Evolutionary conservation across 2,329 filamentous ascomycete genomes (phyloP).

Genomic region (Trematosphaeria pertusa): DNA sequence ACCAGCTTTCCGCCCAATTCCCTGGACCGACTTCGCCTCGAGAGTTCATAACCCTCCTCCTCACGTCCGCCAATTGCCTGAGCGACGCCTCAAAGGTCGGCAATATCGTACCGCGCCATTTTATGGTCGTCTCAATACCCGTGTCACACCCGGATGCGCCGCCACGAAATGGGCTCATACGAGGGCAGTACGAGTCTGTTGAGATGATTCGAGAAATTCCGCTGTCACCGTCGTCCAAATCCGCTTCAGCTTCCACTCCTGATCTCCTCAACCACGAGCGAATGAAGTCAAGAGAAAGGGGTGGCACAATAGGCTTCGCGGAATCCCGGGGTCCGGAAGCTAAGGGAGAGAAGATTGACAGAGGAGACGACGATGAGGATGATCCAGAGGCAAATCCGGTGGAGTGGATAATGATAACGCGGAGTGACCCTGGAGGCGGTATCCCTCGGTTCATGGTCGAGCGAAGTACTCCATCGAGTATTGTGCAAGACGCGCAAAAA

Average conservation of each 20-base stretch:
- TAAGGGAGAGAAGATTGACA: slow-evolving; percentile 45
- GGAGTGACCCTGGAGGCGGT: slow-evolving; percentile 86
- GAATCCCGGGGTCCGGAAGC: slow-evolving; percentile 47
- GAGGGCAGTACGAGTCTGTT: slow-evolving; percentile 88
- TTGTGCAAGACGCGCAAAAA: slow-evolving; percentile 78
- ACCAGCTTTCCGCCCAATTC: slow-evolving; percentile 86
- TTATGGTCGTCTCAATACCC: slow-evolving; percentile 87
- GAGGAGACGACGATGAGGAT: slow-evolving; percentile 31
- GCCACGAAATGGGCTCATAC: slow-evolving; percentile 74
- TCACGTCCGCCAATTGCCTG: slow-evolving; percentile 67
- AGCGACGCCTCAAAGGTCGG: slow-evolving; percentile 53
- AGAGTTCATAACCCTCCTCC: slow-evolving; percentile 83
- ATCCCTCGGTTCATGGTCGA: slow-evolving; percentile 93
- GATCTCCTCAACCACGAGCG: slow-evolving; percentile 24
- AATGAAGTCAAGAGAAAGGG: slow-evolving; percentile 34
- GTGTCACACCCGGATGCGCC: slow-evolving; percentile 78
- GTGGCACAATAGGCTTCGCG: slow-evolving; percentile 52
- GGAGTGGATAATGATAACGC: slow-evolving; percentile 93
- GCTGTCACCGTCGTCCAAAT: slow-evolving; percentile 52
- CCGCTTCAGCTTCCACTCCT: slow-evolving; percentile 38
- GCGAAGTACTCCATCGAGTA: slow-evolving; percentile 81
- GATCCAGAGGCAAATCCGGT: slow-evolving; percentile 68
- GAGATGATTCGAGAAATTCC: slow-evolving; percentile 89
- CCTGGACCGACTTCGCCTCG: slow-evolving; percentile 85
- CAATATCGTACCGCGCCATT: slow-evolving; percentile 66